Percentiles rank a stretch among this genome's conserved stretches.
Conservation (phyloP, 441 rosid genomes). For the Populus hybrid region DNA sequence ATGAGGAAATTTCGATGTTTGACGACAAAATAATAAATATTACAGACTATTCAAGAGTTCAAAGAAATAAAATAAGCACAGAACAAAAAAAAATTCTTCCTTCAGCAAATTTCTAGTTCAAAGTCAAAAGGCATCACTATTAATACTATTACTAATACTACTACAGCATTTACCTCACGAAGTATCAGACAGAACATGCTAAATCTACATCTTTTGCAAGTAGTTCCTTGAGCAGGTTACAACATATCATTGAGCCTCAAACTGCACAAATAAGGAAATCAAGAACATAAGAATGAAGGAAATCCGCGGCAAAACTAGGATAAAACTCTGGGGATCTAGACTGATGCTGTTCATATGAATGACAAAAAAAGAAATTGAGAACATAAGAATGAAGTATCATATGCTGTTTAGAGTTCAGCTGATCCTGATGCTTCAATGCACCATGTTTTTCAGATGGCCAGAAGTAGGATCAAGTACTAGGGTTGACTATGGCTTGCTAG, state of each 20-base stretch:
- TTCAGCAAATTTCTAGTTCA: constrained; percentile 7
- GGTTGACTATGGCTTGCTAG: not conserved
- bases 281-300: not conserved
- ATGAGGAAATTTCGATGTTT: not conserved
- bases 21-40: not conserved
- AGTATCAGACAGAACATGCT: constrained; percentile 26
- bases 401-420: not conserved
- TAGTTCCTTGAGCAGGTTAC: constrained; percentile 33
- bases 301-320: no score
- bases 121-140: constrained; percentile 22
- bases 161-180: constrained; percentile 35
- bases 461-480: not conserved
- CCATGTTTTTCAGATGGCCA: not conserved
- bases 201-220: constrained; percentile 38
- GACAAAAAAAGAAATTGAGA: no score
- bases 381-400: no score
- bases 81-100: not conserved
- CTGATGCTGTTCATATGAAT: not conserved
- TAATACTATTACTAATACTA: constrained; percentile 6
- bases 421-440: not conserved
- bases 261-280: constrained; percentile 28
- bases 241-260: constrained; percentile 21
- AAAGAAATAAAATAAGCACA: not conserved
- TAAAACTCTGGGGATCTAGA: not conserved
- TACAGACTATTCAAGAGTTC: not conserved